Evolutionary conservation across 192 early-diverging fungal species (phyloP), one percentile per base, ranked within the genome.

Genomic region (Mortierella alpina): DNA sequence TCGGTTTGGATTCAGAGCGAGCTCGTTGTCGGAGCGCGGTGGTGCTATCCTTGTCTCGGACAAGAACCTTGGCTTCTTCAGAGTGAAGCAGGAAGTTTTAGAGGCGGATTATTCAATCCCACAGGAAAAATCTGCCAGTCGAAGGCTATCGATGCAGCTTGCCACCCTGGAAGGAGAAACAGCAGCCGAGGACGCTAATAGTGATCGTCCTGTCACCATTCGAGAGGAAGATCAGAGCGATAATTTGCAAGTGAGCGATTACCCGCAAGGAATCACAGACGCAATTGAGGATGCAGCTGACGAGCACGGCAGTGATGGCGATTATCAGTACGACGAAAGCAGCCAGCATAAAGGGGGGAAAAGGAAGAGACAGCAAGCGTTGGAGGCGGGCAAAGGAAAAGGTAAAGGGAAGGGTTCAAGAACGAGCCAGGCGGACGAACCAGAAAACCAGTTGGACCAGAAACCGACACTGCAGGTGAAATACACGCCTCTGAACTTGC

Each of bases 151-250:
- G 4, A 75, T 49, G 41, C 65, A 55, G 9, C 59, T 75, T 39
- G 63, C 44, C 0, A 20, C 54, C 2, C 54, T 69, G 18, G 71
- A 73, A 58, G 63, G 71, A 2, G 72, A 74, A 49, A 42, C 6
- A 4, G 41, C 13, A 13, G 15, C 31, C 6, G 1, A 7, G 46
- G 54, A 5, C 2, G n/a, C 9, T 7, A 52, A 45, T 3, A 44
- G 44, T 22, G 18, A 6, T 10, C 40, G 23, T 20, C 12, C 22
- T 14, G 57, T 66, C 48, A 22, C 48, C 3, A 56, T 72, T 59
- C 66, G 66, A 57, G 66, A 69, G 44, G 70, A 80, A 22, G 70
- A 80, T 8, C 70, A 80, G 11, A 72, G 70, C 48, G 77, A 80
- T 15, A 53, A 49, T 18, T 48, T 80, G 18, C 64, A 70, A 3